Evolutionary conservation across 768 basidiomycete species (phyloP), one percentile per base, ranked within the genome.

Genomic region (Hygrocybe coccinea): DNA sequence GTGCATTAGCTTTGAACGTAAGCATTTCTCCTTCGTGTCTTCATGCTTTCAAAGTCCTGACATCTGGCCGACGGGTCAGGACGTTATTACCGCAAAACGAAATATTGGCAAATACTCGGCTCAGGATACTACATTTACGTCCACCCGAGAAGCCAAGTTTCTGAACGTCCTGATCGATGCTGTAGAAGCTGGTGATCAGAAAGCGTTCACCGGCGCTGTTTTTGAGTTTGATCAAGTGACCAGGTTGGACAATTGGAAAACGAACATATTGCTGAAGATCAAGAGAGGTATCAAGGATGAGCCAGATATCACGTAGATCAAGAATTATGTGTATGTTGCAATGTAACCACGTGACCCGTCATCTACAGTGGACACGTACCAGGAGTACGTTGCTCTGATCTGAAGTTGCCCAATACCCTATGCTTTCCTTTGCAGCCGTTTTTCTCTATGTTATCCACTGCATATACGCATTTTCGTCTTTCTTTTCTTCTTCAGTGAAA

Each of bases 161-260:
- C 66, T 94, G 48, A 79, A 79, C 50, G 80, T 80, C 6, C 75
- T 97, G 52, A 79, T 86, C 29, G 89, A 94, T n/a, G 84, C 91
- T 3, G 81, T 86, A 55, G 85, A 87, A 52, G 75, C 74, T 33
- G 86, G 82, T 5, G 87, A 89, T 61, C 50, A 62, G 14, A 85
- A 90, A 62, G 71, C 75, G 22, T 95, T 89, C 68, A 91, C 89
- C 5, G 85, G 74, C 15, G 85, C 86, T n/a, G 86, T 95, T n/a
- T 84, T 83, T 41, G 92, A 95, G 67, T 98, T 83, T 67, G 94
- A 98, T 69, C 86, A 93, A 66, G 82, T 97, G 58, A 89, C 84
- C 37, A 93, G 91, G 73, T 72, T 99, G 66, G 95, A 98, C 69
- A 89, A 88, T 69, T 97, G 93, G 94, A 98, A 97, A 80, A 98